Conservation (phyloP, 1,284 basidiomycete species). For the Wolfiporia cocos region DNA sequence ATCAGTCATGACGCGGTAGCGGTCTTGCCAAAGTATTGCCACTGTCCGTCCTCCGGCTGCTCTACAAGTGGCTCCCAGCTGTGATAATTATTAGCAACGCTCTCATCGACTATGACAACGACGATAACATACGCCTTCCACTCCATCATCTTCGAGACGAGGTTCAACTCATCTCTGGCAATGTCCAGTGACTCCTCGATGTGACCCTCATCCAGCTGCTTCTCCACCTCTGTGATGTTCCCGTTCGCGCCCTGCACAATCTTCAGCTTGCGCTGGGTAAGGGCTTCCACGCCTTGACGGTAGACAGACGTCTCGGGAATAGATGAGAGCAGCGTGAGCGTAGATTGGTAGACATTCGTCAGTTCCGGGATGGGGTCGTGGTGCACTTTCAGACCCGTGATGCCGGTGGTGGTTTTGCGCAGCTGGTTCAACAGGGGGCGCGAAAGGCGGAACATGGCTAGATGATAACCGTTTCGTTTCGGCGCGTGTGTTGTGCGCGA, state of each 20-base stretch:
- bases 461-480: neutral
- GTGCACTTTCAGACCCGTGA: slow-evolving; percentile 72
- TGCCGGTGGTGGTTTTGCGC: slow-evolving; percentile 75
- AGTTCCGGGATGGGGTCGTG: slow-evolving; percentile 78
- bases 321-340: slow-evolving; percentile 63
- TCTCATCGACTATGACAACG: slow-evolving; percentile 7
- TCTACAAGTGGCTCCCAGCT: slow-evolving; percentile 89
- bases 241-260: slow-evolving; percentile 67
- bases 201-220: slow-evolving; percentile 68
- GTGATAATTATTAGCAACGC: slow-evolving; percentile 6
- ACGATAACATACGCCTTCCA: slow-evolving; percentile 82
- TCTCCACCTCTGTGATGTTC: slow-evolving; percentile 65
- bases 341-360: slow-evolving; percentile 71
- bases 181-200: slow-evolving; percentile 83
- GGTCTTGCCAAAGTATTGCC: slow-evolving; percentile 73
- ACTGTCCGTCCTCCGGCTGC: slow-evolving; percentile 77
- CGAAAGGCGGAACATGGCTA: slow-evolving; percentile 71
- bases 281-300: slow-evolving; percentile 84
- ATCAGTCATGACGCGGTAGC: slow-evolving; percentile 32
- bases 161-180: slow-evolving; percentile 77
- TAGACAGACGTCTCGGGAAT: slow-evolving; percentile 85
- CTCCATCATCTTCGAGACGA: slow-evolving; percentile 83
- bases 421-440: slow-evolving; percentile 63
- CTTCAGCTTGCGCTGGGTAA: slow-evolving; percentile 79
- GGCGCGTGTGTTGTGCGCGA: slow-evolving; percentile 7